Percentiles rank a stretch among this genome's conserved stretches.
phyloP scores from a whole-genome alignment of 306 rosid genomes.

The Hippophae gyantsensis region DNA sequence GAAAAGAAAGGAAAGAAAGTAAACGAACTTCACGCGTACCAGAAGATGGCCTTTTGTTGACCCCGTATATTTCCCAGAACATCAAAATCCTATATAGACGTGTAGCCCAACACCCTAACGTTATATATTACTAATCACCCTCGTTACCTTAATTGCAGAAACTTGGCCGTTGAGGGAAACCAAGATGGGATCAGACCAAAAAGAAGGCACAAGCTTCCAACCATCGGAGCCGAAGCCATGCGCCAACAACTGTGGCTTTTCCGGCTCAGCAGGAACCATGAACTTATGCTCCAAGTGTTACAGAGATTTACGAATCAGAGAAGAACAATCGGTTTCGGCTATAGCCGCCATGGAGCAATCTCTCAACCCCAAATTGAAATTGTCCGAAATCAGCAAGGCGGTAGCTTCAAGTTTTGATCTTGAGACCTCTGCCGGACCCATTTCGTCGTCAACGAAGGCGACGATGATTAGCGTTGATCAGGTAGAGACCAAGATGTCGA shows the following conservation, averaged over 20 bases:
- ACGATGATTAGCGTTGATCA: background rate
- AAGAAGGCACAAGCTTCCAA: conserved; percentile 35
- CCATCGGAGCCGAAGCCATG: conserved; percentile 47
- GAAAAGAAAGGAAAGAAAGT: background rate
- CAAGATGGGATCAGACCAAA: conserved; percentile 43
- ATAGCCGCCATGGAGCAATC: conserved; percentile 38
- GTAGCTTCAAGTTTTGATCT: background rate
- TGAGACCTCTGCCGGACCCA: background rate
- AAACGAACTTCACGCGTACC: background rate
- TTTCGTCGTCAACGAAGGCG: background rate
- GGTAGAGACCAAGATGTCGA: conserved; percentile 11
- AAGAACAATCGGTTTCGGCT: conserved; percentile 28
- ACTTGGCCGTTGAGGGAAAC: background rate
- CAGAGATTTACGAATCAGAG: conserved; percentile 22
- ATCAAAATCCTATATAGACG: background rate
- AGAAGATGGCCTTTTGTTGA: background rate
- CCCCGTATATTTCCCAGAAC: background rate
- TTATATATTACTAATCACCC: background rate
- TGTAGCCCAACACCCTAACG: too few relatives aligned
- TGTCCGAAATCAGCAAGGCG: background rate
- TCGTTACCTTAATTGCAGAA: background rate
- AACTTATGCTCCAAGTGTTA: conserved; percentile 58
- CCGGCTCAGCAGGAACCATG: conserved; percentile 33
- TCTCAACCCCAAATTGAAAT: conserved; percentile 4
- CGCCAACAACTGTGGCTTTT: conserved; percentile 63